Conservation (phyloP, 2,329 filamentous ascomycete genomes). For the Mollisia scopiformis region DNA sequence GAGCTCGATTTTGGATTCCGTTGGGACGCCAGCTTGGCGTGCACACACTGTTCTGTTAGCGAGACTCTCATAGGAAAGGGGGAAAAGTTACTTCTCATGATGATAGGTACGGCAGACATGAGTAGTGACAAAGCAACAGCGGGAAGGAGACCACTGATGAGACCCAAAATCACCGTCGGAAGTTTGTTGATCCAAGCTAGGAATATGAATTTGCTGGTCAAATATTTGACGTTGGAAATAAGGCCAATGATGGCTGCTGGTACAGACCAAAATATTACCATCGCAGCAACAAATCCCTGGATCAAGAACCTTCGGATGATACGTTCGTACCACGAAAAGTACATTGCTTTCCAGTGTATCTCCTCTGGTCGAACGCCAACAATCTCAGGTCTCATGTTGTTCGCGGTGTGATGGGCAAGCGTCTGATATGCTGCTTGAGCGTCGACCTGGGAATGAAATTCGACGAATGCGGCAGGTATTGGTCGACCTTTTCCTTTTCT, state of each 20-base stretch:
- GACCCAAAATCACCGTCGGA: constrained; percentile 56
- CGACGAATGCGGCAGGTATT: constrained; percentile 66
- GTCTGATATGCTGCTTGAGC: constrained; percentile 68
- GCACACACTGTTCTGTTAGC: constrained; percentile 51
- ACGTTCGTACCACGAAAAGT: constrained; percentile 64
- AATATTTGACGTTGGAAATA: constrained; percentile 64
- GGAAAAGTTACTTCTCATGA: constrained; percentile 55
- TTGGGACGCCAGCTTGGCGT: constrained; percentile 60
- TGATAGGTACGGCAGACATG: constrained; percentile 61
- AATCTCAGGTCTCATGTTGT: constrained; percentile 67
- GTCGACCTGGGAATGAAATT: constrained; percentile 62
- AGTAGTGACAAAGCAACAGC: constrained; percentile 61
- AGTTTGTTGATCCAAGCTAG: constrained; percentile 60
- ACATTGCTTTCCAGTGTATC: constrained; percentile 68
- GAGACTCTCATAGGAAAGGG: constrained; percentile 9
- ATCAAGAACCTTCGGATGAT: constrained; percentile 56
- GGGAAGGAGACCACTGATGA: constrained; percentile 66
- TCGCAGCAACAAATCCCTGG: constrained; percentile 53
- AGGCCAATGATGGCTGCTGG: constrained; percentile 67
- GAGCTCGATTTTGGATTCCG: constrained; percentile 60
- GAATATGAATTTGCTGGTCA: constrained; percentile 55
- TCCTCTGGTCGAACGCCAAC: constrained; percentile 64
- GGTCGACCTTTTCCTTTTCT: constrained; percentile 52
- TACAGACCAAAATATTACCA: constrained; percentile 71
- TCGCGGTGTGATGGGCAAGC: constrained; percentile 62